Evolutionary conservation across 495 filamentous ascomycete genomes (phyloP), one percentile per base, ranked within the genome.

Genomic region (Talaromyces stipitatus): DNA sequence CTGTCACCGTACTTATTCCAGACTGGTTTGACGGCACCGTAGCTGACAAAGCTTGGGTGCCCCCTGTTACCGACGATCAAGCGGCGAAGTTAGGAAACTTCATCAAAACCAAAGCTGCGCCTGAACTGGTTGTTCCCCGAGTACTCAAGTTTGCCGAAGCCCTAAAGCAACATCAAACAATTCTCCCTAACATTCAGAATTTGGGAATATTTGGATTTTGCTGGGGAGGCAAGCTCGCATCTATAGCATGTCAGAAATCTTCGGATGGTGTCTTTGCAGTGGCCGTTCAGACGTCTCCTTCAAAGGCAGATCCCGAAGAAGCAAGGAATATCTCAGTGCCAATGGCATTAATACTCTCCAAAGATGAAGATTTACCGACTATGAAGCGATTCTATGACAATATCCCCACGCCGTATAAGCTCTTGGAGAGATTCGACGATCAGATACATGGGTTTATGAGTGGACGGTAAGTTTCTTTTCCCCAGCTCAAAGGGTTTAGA

Each of bases 361-460:
- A 77, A 65, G 86, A 91, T 58, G 86, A 90, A 70, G 67, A 76
- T 9, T 63, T 70, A 0, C 78, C 84, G 20, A 86, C 84, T 53
- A 86, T 95, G 26, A 76, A 82, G 67, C 73, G 82, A 61, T 96
- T 88, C 66, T 80, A 87, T 69, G 73, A 77, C 43, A 82, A 81
- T 10, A 69, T 95, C 60, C 78, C 75, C 62, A 79, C 77, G 8
- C 75, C 83, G 57, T 85, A 90, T 63, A 52, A 30, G 23, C 76
- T 89, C 63, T 82, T 95, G 16, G 86, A 94, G 81, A 92, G 78
- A 27, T 96, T 90, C 64, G 60, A 68, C 10, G 84, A 86, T 61
- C 90, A 95, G 78, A 81, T 94, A 48, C 91, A 96, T 72, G 91
- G 91, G 20, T 96, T 85, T 82, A 96, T 96, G 91, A 89, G 87